A percentile compares a stretch with the other conserved stretches of the same genome.
Conservation (phyloP, 2,329 filamentous ascomycete species). For the Botrytis porri region DNA sequence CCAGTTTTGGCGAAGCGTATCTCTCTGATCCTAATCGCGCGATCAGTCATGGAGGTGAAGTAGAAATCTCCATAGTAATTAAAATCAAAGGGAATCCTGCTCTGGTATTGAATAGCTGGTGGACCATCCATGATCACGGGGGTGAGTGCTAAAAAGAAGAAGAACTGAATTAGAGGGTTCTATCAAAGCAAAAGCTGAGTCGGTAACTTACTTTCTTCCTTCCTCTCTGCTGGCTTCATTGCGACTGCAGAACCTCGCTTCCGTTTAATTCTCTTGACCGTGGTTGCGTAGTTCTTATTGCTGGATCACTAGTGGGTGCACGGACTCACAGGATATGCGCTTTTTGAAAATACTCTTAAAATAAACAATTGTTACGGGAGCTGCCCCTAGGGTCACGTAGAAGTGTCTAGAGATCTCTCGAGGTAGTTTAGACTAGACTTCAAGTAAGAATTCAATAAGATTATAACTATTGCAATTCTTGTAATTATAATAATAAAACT, state of each 20-base stretch:
- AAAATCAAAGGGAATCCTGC: background rate
- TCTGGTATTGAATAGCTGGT: rapidly evolving
- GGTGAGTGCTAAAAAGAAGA: background rate
- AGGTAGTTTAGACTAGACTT: too few species aligned
- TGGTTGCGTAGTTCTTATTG: background rate
- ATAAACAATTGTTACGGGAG: too few species aligned
- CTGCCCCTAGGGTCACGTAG: too few species aligned
- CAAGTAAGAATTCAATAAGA: too few species aligned
- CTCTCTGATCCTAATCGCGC: rapidly evolving
- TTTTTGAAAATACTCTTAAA: too few species aligned
- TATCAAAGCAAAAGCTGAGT: background rate
- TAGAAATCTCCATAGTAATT: background rate
- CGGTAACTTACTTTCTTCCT: background rate
- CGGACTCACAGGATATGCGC: too few species aligned
- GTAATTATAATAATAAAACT: too few species aligned
- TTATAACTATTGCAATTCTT: too few species aligned
- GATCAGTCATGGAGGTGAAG: rapidly evolving
- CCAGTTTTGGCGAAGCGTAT: rapidly evolving
- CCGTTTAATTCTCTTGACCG: rapidly evolving
- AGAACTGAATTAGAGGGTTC: rapidly evolving
- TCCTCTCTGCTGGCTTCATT: rapidly evolving
- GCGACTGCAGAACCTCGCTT: background rate
- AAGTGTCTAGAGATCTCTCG: too few species aligned
- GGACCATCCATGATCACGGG: background rate
- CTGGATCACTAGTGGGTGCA: too few species aligned